Base-by-base conservation (phyloP, 1,284 basidiomycete genomes). In the Trichosporon ovoides region DNA sequence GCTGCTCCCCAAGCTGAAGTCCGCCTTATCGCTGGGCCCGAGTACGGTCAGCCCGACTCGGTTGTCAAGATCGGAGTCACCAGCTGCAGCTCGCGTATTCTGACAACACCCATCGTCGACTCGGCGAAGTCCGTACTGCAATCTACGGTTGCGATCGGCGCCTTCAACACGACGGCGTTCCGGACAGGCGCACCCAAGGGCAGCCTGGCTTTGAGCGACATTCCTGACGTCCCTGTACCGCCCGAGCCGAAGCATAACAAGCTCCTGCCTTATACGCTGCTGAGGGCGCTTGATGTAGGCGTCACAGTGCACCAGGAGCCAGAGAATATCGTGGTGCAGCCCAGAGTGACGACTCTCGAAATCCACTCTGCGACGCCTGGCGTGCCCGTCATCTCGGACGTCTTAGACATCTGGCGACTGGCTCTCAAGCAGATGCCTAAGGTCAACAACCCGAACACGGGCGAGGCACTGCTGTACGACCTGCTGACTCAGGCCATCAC, bases 391-490 rank as follows among this genome's bases (percentile, higher is more conserved):
- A 53, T 62, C n/a, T 38, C 52, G 3, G 35, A 61, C 18, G 48
- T 68, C 22, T 16, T 63, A 7, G 53, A 56, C 18, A 24, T 52
- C 10, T 71, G 69, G 69, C 14, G 7, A 13, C 35, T 53, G 1
- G 53, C 57, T 7, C 12, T 64, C 22, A 34, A 54, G 19, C 50
- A 28, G 1, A 35, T 59, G 6, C 57, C 57, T 2, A 40, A 35
- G 16, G 14, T 18, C 19, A 52, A 13, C 34, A 46, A 52, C 37
- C 40, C 2, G 24, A 51, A 54, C 18, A 48, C 50, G 0, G 33
- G 43, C 10, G 58, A 58, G 16, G 46, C 56, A 10, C 48, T 69
- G 20, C 50, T 73, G 3, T 69, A 66, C 57, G 56, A 59, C 24
- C 65, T 70, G 3, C 34, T 70, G n/a, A 56, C 56, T 6, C 57